A percentile compares a stretch with the other conserved stretches of the same genome.
phyloP scores from a whole-genome alignment of 768 basidiomycete species.

The Dacryopinax primogenitus region DNA sequence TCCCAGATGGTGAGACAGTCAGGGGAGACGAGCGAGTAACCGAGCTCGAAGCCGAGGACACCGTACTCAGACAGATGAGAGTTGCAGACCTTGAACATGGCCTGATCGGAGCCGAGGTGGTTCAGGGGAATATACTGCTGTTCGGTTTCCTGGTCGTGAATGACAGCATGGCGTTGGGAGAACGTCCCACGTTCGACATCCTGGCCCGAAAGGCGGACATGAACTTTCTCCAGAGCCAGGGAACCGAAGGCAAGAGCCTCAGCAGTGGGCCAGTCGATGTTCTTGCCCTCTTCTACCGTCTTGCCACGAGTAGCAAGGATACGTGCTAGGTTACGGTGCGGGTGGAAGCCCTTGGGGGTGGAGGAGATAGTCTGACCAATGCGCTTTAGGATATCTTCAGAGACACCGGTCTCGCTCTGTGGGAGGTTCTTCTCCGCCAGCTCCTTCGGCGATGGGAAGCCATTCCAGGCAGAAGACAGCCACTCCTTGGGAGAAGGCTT shows the following conservation, averaged over 20 bases:
- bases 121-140: slow-evolving; percentile 80
- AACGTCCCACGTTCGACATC: slow-evolving; percentile 99
- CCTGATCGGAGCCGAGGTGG: slow-evolving; percentile 75
- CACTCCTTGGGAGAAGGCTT: slow-evolving; percentile 90
- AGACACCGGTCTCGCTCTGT: slow-evolving; percentile 73
- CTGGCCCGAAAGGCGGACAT: slow-evolving; percentile 92
- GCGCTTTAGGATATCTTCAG: slow-evolving; percentile 60
- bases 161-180: slow-evolving; percentile 92
- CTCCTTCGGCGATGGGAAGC: slow-evolving; percentile 94
- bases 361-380: slow-evolving; percentile 79
- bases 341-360: slow-evolving; percentile 71
- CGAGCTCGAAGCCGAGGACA: slow-evolving; percentile 90
- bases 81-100: slow-evolving; percentile 91
- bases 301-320: slow-evolving; percentile 81
- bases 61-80: slow-evolving; percentile 94
- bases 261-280: slow-evolving; percentile 97
- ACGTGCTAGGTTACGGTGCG: slow-evolving; percentile 87
- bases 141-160: slow-evolving; percentile 92
- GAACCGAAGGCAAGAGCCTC: slow-evolving; percentile 95
- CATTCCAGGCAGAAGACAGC: slow-evolving; percentile 96
- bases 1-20: slow-evolving; percentile 92
- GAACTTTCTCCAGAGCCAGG: slow-evolving; percentile 81
- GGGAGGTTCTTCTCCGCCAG: slow-evolving; percentile 85
- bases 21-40: slow-evolving; percentile 95
- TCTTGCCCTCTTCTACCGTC: slow-evolving; percentile 75